phyloP scores from a whole-genome alignment of 441 rosid genomes.

The Adansonia grandidieri region DNA sequence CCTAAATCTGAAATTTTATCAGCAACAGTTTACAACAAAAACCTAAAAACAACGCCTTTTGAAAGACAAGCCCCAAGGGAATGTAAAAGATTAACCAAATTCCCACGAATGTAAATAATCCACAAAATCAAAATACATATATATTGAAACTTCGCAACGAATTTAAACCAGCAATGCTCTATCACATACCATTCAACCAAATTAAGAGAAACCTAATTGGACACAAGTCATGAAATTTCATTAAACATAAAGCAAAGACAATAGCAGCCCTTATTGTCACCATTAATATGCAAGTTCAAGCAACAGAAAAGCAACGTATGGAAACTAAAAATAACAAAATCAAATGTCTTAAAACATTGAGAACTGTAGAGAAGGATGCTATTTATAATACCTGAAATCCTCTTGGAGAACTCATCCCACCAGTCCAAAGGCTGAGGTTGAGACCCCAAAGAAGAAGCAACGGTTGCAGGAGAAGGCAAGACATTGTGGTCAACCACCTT shows the following conservation, averaged over 20 bases:
- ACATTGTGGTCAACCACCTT: slow-evolving; percentile 68
- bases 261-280: slow-evolving; percentile 23
- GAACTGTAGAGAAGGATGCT: neutral
- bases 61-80: neutral
- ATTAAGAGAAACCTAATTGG: slow-evolving; percentile 28
- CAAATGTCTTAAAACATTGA: slow-evolving; percentile 11
- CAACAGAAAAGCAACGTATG: slow-evolving; percentile 25
- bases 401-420: slow-evolving; percentile 75
- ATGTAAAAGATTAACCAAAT: slow-evolving; percentile 11
- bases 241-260: slow-evolving; percentile 18
- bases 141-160: slow-evolving; percentile 21
- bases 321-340: slow-evolving; percentile 7
- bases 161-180: slow-evolving; percentile 7
- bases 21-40: slow-evolving; percentile 20
- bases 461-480: slow-evolving; percentile 41
- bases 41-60: neutral
- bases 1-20: slow-evolving; percentile 11
- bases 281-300: slow-evolving; percentile 15
- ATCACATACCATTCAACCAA: slow-evolving; percentile 25
- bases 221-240: slow-evolving; percentile 33
- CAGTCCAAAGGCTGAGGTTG: slow-evolving; percentile 57
- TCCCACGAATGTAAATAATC: slow-evolving; percentile 19
- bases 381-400: slow-evolving; percentile 58
- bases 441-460: slow-evolving; percentile 33
- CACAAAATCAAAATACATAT: slow-evolving; percentile 16